phyloP scores from a whole-genome alignment of 2,329 filamentous ascomycete genomes.

The Teratosphaeria gauchensis region DNA sequence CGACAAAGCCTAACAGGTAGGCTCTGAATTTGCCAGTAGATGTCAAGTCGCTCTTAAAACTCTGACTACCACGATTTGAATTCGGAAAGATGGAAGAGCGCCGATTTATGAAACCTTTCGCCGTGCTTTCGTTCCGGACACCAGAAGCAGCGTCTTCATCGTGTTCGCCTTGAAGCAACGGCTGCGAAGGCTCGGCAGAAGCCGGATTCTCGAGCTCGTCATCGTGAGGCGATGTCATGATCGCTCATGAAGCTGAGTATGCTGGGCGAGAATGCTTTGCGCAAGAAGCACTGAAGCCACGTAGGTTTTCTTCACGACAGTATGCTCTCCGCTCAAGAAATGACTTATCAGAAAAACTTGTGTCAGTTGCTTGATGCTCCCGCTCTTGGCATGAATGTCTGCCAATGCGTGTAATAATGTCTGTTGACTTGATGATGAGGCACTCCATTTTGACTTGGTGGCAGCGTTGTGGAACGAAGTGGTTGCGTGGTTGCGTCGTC shows the following conservation, averaged over 20 bases:
- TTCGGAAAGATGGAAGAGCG: background rate
- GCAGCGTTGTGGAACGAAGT: too few species aligned
- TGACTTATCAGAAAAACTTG: too few species aligned
- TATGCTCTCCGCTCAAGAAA: background rate
- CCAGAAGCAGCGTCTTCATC: background rate
- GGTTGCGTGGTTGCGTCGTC: background rate
- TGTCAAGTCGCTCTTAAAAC: background rate
- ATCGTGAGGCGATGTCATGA: background rate
- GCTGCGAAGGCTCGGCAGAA: background rate
- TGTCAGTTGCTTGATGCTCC: background rate
- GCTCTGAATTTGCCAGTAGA: slow-evolving; percentile 33
- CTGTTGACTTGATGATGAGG: background rate
- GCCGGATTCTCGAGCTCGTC: background rate
- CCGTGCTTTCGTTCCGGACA: background rate
- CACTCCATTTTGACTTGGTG: too few species aligned
- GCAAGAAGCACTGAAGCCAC: background rate
- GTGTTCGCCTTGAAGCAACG: background rate
- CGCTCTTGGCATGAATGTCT: background rate
- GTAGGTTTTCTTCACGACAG: background rate
- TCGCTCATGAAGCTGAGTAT: background rate
- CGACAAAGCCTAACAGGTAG: slow-evolving; percentile 43
- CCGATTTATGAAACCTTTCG: background rate
- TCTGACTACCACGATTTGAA: background rate
- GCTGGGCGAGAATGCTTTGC: background rate
- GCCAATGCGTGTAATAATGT: background rate